Evolutionary conservation across 371 early-diverging fungal genomes (phyloP), one percentile per base, ranked within the genome.

Genomic region (Gilbertella persicaria): DNA sequence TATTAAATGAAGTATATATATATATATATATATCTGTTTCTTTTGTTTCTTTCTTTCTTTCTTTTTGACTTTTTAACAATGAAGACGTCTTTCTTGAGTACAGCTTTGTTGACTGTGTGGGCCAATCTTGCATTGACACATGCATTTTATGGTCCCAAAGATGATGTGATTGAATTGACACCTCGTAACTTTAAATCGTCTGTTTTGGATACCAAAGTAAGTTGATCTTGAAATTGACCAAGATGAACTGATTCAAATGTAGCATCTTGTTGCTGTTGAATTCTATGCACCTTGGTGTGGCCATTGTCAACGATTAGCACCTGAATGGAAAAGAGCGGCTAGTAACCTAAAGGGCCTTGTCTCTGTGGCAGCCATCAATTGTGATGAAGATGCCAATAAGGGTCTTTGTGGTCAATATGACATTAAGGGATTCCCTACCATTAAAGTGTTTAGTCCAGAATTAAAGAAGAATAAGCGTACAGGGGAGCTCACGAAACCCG

Each of bases 211-310:
- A 80, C 87, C 5, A 77, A 87, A 53, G 90, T 89, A 77, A 60
- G 60, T 14, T n/a, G 21, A 9, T 13, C 14, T 25, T n/a, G n/a
- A n/a, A n/a, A n/a, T n/a, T n/a, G n/a, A n/a, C n/a, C n/a, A n/a
- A n/a, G n/a, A n/a, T n/a, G n/a, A n/a, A n/a, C n/a, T n/a, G n/a
- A n/a, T n/a, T n/a, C n/a, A n/a, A n/a, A n/a, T n/a, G n/a, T 71
- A 91, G 82, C 85, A 91, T 58, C 77, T 89, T 2, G 89, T 88
- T 13, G 79, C 91, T 42, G 89, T 91, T 12, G 92, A 93, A 66
- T 94, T 94, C 67, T 94, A 85, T 62, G 95, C 95, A 5, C 95
- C 95, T 14, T 94, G 94, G 94, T 95, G 96, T 64, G 93, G 95
- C 12, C 93, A 95, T 69, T 96, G 96, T 73, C 84, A 93, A 77